phyloP scores from a whole-genome alignment of 257 asterid species.

The Voacanga thouarsii region DNA sequence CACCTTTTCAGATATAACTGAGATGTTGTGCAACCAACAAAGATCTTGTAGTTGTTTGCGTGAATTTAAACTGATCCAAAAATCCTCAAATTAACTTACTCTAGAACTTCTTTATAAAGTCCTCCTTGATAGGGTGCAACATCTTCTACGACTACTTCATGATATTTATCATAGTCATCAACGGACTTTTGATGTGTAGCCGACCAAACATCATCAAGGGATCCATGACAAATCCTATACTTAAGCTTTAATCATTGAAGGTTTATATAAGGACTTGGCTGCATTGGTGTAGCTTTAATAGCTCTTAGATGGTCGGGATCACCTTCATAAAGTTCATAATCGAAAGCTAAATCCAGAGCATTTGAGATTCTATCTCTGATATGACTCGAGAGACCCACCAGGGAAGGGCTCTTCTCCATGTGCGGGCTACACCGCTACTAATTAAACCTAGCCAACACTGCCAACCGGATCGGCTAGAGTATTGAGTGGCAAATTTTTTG shows the following conservation, averaged over 20 bases:
- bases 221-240: conserved; percentile 63
- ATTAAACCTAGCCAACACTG: too few relatives aligned
- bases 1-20: conserved; percentile 39
- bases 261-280: conserved; percentile 31
- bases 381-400: too few relatives aligned
- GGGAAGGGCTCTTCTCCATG: too few relatives aligned
- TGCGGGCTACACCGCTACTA: too few relatives aligned
- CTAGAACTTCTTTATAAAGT: conserved; percentile 32
- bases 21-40: conserved; percentile 68
- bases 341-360: too few relatives aligned
- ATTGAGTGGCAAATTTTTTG: too few relatives aligned
- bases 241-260: conserved; percentile 47
- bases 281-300: conserved; percentile 25
- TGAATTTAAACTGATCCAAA: conserved; percentile 40
- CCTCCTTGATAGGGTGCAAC: conserved; percentile 47
- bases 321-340: conserved; percentile 40
- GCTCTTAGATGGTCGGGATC: conserved; percentile 40
- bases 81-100: conserved; percentile 33
- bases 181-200: conserved; percentile 63
- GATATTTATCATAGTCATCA: conserved; percentile 52
- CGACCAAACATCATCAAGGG: conserved; percentile 66
- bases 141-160: conserved; percentile 64
- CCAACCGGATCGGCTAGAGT: too few relatives aligned
- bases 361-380: too few relatives aligned
- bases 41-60: conserved; percentile 34